These are phyloP conservation scores for Boletus sp. DNA, from an alignment of 768 basidiomycete species.

Conservation along the genomic window DNA sequence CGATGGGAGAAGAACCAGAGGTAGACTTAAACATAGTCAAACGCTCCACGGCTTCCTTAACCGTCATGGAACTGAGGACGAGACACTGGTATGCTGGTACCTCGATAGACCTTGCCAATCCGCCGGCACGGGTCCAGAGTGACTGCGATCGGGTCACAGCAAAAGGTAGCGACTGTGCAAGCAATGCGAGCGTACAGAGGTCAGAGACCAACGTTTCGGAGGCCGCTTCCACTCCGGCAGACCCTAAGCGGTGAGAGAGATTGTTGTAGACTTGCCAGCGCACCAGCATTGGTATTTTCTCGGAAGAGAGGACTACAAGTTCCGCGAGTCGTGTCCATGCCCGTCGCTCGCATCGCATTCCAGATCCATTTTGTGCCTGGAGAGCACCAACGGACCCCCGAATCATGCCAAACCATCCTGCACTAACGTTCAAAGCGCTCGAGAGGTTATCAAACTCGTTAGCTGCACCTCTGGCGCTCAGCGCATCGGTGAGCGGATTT, in stretches of 20 bases:
- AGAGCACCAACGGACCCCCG: conserved; percentile 22
- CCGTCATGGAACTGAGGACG: conserved; percentile 48
- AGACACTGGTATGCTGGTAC: conserved; percentile 51
- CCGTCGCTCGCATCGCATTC: conserved; percentile 40
- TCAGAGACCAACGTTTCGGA: conserved; percentile 44
- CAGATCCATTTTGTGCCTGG: neutral
- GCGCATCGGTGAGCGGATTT: conserved; percentile 25
- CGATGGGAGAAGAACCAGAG: conserved; percentile 39
- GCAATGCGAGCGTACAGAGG: conserved; percentile 56
- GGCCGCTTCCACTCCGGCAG: neutral
- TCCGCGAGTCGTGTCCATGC: conserved; percentile 55
- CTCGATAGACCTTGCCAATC: conserved; percentile 23
- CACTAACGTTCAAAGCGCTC: conserved; percentile 38
- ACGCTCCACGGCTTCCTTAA: conserved; percentile 52
- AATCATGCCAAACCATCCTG: conserved; percentile 38
- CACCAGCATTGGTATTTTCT: conserved; percentile 29
- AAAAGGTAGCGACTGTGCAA: conserved; percentile 42
- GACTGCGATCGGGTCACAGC: conserved; percentile 41
- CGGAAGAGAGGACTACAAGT: conserved; percentile 37
- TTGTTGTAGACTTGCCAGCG: conserved; percentile 56
- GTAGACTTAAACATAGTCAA: conserved; percentile 26
- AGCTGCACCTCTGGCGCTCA: conserved; percentile 34
- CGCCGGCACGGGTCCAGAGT: conserved; percentile 42
- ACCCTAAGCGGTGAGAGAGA: conserved; percentile 35
- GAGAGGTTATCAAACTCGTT: conserved; percentile 42